Evolutionary conservation across 352 stramenopile species (phyloP), one percentile per base, ranked within the genome.

Genomic region (Pythium phragmiticola): DNA sequence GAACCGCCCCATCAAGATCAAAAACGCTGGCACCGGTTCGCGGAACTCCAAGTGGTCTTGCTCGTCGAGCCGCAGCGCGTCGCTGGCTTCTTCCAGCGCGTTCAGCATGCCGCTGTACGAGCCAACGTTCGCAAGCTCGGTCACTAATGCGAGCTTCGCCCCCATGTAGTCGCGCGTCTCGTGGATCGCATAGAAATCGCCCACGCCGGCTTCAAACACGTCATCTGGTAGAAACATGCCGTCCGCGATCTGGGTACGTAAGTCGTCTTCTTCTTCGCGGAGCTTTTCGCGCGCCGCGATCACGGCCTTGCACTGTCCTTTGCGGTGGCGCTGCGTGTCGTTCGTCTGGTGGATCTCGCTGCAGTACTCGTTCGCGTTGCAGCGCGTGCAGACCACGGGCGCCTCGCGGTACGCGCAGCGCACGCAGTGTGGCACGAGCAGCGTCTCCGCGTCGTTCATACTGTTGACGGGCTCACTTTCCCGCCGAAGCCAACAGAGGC

Each of bases 161-260:
- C 51, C 41, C 64, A 70, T 70, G 36, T 57, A 65, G 41, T 41
- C 28, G 2, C 64, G 57, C 26, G 57, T 70, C 57, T 57, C 50
- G 23, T 51, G 52, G 36, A 66, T 43, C 19, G 21, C 42, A 51
- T 57, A 70, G 39, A 70, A 70, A 17, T 61, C 47, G 17, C 56
- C 57, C 9, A 59, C 51, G 57, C 59, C 26, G 1, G 51, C 11
- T 12, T 57, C 47, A 26, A 70, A 70, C 14, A 70, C 43, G 36
- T 70, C 47, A 1, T 49, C 42, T 2, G 57, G 50, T 7, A 64
- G 3, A 6, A 56, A 60, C 41, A 41, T 49, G 41, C 41, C 41
- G 43, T 60, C 60, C 4, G 50, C 13, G 19, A 41, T 21, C 3
- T 33, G 28, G 12, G 2, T 54, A 2, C 53, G 37, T n/a, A 68